Evolutionary conservation across 2,329 filamentous ascomycete genomes (phyloP), one percentile per base, ranked within the genome.

Genomic region (Pochonia chlamydosporia): DNA sequence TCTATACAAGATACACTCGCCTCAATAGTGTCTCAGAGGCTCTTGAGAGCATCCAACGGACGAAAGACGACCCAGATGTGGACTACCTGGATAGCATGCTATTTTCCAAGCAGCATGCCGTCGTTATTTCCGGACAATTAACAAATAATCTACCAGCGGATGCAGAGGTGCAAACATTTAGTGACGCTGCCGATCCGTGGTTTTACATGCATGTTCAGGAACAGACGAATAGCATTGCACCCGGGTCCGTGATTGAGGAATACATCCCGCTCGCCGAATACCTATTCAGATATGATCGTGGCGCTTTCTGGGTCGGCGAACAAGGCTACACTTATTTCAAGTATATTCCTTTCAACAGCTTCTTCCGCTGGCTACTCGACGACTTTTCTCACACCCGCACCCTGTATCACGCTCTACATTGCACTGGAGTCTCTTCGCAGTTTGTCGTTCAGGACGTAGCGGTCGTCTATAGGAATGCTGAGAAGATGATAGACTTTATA

Each of bases 201-300:
- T 31, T 9, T 14, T 31, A 31, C 28, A 31, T 31, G 28, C 14
- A 31, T 14, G 28, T 31, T 31, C 28, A 31, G 14, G 28, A 31
- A 31, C 28, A 31, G 41, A 61, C 56, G 16, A 55, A 54, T n/a
- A 2, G 23, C 44, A 14, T 54, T 57, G 23, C 55, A 51, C 35
- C 53, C 54, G 10, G 43, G 46, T n/a, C 45, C 50, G 14, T n/a
- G n/a, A n/a, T n/a, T n/a, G n/a, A n/a, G n/a, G 43, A 58, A 28
- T 58, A 56, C 47, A 70, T 78, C 23, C 73, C 72, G 1, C 57
- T 75, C 2, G 65, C 67, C 11, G 75, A 78, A 52, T 79, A 79
- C 56, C 71, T 78, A 55, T 79, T 79, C 61, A 70, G 76, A 44
- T 79, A 79, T 59, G 75, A 79, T 55, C 72, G 75, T 36, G 76